Base-by-base conservation (phyloP, 2,329 filamentous ascomycete species). In the Aureobasidium sp. region DNA sequence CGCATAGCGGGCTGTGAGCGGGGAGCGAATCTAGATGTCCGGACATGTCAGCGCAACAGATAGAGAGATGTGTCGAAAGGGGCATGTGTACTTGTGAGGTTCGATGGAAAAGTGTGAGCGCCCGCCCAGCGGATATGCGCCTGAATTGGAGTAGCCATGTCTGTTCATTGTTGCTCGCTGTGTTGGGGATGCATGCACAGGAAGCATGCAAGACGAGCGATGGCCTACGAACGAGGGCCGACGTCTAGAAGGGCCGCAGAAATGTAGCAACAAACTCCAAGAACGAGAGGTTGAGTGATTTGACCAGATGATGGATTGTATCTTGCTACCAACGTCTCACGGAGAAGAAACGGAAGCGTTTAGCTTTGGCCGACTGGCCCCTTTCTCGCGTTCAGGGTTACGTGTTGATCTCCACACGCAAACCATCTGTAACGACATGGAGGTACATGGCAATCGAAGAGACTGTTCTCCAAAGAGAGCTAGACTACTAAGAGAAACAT, bases 1-100 rank as follows among this genome's bases (percentile, higher is more conserved):
- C 90, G 84, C 65, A 87, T 78, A 39, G 88, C 84, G 57, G 88
- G 86, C 70, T 90, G 84, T 68, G 88, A 84, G 73, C 92, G 87
- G 64, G 92, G 90, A 76, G 94, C 90, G 70, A 95, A 97, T 78
- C 90, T 94, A 71, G 12, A 44, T 4, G 20, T 26, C 17, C 43
- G n/a, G 36, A 44, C 36, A 27, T 32, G 53, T 57, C 12, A 63
- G 55, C 32, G 39, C 17, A 24, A 41, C 26, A 7, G 8, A 24
- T 26, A 46, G n/a, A 57, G 12, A 26, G 27, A 17, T 36, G 9
- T 9, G 17, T 43, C 44, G 8, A 13, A 9, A 4, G 26, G 26
- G 44, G 39, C 39, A 29, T 34, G 50, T 15, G 26, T 32, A 66
- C 64, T 66, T 66, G 64, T 66, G 64, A 47, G 64, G 64, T 51